Evolutionary conservation across 768 basidiomycete species (phyloP), one percentile per base, ranked within the genome.

Genomic region (Tephrocybe sp.): DNA sequence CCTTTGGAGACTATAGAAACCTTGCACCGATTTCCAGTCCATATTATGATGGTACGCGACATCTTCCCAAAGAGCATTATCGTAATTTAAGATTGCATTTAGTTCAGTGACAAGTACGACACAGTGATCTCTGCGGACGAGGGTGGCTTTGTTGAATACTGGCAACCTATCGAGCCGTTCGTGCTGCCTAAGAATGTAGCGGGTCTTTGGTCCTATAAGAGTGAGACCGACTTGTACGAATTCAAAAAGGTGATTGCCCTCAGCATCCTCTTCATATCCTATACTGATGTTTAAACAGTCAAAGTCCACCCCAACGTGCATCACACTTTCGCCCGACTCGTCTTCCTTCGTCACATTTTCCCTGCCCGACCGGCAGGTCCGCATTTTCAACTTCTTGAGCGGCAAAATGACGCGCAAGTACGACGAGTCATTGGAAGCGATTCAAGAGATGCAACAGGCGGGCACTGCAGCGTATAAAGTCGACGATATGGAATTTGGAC

Each of bases 401-500:
- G 97, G 92, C 6, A 97, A 95, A 63, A 72, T 98, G 56, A 85
- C 83, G 13, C 85, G 96, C 16, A 92, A 91, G 64, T 99, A 98
- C 64, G 97, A 99, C 54, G 97, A 99, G 68, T 92, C 90, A 0
- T 77, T 98, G 5, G 72, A 80, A 24, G 95, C 97, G 0, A 89
- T 95, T 31, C 92, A 96, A 64, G 95, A 98, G 67, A 98, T 99
- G 94, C 97, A 99, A 65, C 97, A 98, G 66, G 95, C 94, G 1
- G 96, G 94, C 1, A 97, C 97, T 4, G 88, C 91, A 0, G 80
- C 92, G 16, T 91, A 88, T 69, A 87, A 83, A 59, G 84, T 98
- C 15, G 97, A 99, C 46, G 94, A 98, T 69, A 99, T 99, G 97
- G 97, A 99, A 66, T 98, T 99, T 61, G 94, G 96, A n/a, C 77